A percentile compares a stretch with the other conserved stretches of the same genome.
Evolutionary conservation across 495 filamentous ascomycete species (phyloP).

Genomic region (Lindgomyces ingoldianus): DNA sequence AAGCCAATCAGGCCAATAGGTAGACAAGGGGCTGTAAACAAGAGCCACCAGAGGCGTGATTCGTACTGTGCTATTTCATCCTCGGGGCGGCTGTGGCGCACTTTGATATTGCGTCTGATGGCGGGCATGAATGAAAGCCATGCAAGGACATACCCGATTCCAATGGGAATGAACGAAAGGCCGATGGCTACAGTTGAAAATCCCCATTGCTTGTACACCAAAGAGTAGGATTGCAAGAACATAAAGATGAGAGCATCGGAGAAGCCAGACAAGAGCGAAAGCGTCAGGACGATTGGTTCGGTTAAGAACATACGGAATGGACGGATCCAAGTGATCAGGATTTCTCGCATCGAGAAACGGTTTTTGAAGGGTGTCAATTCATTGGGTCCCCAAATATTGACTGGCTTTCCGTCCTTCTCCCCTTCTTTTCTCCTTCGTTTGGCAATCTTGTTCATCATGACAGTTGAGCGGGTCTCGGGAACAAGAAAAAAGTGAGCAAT

Average conservation of each 20-base stretch:
- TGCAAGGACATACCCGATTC: slow-evolving; percentile 62
- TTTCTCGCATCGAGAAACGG: slow-evolving; percentile 59
- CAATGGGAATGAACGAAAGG: slow-evolving; percentile 59
- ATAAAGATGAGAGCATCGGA: slow-evolving; percentile 78
- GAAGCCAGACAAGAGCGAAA: slow-evolving; percentile 75
- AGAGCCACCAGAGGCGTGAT: slow-evolving; percentile 60
- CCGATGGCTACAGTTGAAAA: slow-evolving; percentile 56
- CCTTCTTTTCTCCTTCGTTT: slow-evolving; percentile 55
- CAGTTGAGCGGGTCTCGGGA: slow-evolving; percentile 59
- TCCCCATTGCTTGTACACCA: slow-evolving; percentile 62
- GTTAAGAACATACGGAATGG: slow-evolving; percentile 78
- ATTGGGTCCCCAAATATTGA: slow-evolving; percentile 63
- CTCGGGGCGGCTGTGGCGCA: slow-evolving; percentile 53
- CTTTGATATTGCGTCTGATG: slow-evolving; percentile 54
- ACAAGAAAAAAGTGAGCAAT: slow-evolving; percentile 56
- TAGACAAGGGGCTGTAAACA: slow-evolving; percentile 59
- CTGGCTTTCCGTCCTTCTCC: slow-evolving; percentile 39
- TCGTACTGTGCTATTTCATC: slow-evolving; percentile 61
- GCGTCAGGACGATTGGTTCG: slow-evolving; percentile 71
- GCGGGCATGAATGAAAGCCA: slow-evolving; percentile 56
- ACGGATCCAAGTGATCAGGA: slow-evolving; percentile 63
- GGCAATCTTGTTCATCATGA: slow-evolving; percentile 62
- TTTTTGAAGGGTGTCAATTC: slow-evolving; percentile 61
- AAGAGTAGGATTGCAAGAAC: slow-evolving; percentile 62
- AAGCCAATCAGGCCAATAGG: slow-evolving; percentile 65